Percentiles rank a stretch among this genome's conserved stretches.
Conservation (phyloP, 352 stramenopile genomes). For the Phytophthora constricta region DNA sequence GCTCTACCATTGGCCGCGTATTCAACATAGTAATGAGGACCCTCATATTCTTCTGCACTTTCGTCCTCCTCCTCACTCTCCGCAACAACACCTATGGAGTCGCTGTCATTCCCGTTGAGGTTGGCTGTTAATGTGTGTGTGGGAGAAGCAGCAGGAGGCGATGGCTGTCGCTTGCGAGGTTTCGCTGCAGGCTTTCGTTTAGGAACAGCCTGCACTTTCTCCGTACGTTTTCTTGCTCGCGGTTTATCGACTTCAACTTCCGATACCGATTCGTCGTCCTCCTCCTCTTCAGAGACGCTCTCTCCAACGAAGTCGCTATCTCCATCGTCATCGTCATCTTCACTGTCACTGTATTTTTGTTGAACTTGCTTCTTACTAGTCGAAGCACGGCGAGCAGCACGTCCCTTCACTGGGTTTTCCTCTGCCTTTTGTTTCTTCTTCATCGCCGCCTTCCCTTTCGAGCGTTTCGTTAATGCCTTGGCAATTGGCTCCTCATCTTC, state of each 20-base stretch:
- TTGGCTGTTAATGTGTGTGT: conserved; percentile 3
- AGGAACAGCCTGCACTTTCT: conserved; percentile 18
- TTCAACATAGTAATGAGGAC: conserved; percentile 71
- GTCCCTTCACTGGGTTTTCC: conserved; percentile 9
- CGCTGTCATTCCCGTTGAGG: conserved; percentile 29
- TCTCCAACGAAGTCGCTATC: conserved; percentile 65
- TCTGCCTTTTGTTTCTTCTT: conserved; percentile 36
- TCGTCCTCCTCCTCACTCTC: conserved; percentile 34
- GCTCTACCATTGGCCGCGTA: conserved; percentile 65
- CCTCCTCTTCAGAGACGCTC: conserved; percentile 41
- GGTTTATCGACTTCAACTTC: conserved; percentile 8
- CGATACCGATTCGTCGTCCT: conserved; percentile 31
- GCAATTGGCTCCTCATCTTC: conserved; percentile 13
- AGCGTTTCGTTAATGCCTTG: conserved; percentile 10
- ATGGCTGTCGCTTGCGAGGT: conserved; percentile 1
- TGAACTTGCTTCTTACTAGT: conserved; percentile 3
- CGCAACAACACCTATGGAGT: conserved; percentile 49
- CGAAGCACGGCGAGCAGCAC: conserved; percentile 11
- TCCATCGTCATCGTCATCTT: conserved; percentile 43
- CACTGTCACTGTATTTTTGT: conserved; percentile 22
- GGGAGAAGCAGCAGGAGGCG: neutral
- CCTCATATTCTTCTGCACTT: conserved; percentile 50
- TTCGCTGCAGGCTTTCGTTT: conserved; percentile 21
- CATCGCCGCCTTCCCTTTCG: conserved; percentile 35
- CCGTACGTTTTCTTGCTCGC: conserved; percentile 2